Percentiles rank a stretch among this genome's conserved stretches.
Conservation (phyloP, 2,329 filamentous ascomycete species). For the Monosporascus sp. region DNA sequence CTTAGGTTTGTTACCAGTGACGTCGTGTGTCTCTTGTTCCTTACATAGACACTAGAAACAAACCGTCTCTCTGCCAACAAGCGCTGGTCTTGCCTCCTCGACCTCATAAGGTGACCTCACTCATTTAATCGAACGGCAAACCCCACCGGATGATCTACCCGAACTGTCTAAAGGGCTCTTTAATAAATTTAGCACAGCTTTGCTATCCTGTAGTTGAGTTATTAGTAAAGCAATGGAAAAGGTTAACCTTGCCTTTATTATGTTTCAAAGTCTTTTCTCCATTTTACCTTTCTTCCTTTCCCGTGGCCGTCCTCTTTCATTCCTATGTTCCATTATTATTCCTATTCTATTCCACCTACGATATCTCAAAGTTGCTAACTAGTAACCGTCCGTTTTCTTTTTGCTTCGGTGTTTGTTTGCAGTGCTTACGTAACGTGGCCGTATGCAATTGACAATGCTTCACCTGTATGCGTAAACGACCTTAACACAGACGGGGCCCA, state of each 20-base stretch:
- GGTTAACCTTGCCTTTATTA: not conserved
- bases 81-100: too few relatives aligned
- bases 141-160: not conserved
- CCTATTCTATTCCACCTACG: not conserved
- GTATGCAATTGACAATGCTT: not conserved
- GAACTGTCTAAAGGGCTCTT: not conserved
- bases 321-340: not conserved
- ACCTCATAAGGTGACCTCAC: not conserved
- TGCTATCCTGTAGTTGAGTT: not conserved
- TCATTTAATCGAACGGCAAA: not conserved
- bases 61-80: too few relatives aligned
- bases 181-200: not conserved
- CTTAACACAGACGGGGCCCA: not conserved
- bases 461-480: too few relatives aligned
- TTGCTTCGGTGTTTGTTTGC: not conserved
- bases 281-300: not conserved
- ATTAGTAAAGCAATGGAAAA: too few relatives aligned
- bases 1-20: constrained; percentile 13
- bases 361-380: too few relatives aligned
- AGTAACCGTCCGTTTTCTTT: too few relatives aligned
- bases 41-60: constrained; percentile 3
- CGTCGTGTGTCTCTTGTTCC: constrained; percentile 6
- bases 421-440: not conserved
- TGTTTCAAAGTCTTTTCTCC: not conserved
- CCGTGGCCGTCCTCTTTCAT: not conserved